Percentiles rank a stretch among this genome's conserved stretches.
These are phyloP conservation scores for Saccharomyces hybrid DNA, from an alignment of 1,139 yeast genomes.

Conservation along the genomic window DNA sequence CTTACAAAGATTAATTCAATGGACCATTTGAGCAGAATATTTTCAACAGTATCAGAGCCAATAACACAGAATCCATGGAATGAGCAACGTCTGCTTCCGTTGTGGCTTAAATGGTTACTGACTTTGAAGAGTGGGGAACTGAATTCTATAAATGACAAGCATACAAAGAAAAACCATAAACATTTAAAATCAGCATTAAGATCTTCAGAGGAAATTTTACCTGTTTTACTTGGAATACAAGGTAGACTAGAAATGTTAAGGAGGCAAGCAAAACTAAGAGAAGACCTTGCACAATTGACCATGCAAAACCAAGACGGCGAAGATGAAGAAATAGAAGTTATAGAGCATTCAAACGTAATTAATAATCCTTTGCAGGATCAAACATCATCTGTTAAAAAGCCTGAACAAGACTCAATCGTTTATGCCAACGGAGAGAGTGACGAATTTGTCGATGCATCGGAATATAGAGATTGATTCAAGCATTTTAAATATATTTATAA, in stretches of 20 bases:
- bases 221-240: conserved; percentile 71
- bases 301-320: conserved; percentile 12
- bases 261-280: conserved; percentile 64
- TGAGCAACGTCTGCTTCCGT: conserved; percentile 10
- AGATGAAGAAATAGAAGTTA: conserved; percentile 12
- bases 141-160: conserved; percentile 14
- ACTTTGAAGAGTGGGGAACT: conserved; percentile 14
- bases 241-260: conserved; percentile 74
- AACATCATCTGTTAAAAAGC: conserved; percentile 8
- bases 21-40: conserved; percentile 8
- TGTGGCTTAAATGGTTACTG: conserved; percentile 29
- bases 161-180: conserved; percentile 21
- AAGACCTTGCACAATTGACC: conserved; percentile 37
- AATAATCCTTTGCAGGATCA: conserved; percentile 11
- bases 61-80: conserved; percentile 22
- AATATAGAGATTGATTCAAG: conserved; percentile 8
- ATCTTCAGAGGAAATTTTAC: conserved; percentile 36
- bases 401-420: conserved; percentile 37
- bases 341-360: conserved; percentile 4
- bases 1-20: conserved; percentile 8
- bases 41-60: conserved; percentile 12
- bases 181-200: conserved; percentile 24
- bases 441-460: conserved; percentile 37
- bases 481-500: background rate
- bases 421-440: conserved; percentile 48